Evolutionary conservation across 768 basidiomycete species (phyloP), one percentile per base, ranked within the genome.

Genomic region (Gelatoporia subvermispora): DNA sequence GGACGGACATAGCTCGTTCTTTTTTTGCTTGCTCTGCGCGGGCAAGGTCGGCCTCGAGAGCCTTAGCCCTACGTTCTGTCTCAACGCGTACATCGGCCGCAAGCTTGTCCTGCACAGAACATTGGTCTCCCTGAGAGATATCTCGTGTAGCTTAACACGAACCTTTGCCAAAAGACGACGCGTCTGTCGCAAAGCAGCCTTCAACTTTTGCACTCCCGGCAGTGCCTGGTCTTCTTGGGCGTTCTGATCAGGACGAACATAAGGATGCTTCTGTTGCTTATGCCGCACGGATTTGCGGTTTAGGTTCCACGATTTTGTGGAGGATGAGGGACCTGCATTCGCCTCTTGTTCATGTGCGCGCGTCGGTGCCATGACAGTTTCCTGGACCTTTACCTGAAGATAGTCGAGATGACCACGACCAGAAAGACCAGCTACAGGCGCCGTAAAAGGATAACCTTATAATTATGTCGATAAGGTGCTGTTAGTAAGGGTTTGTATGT

Each of bases 201-300:
- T 97, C 54, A 95, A 69, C 67, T 92, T 96, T 57, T 87, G 87
- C 5, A 93, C 77, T 15, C 93, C 92, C 2, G 84, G 85, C 4
- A 72, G 44, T 2, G 60, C 65, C 7, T 5, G 37, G 7, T 16
- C 15, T n/a, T 20, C 37, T 38, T 8, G n/a, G 7, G 15, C 16
- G 5, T n/a, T 16, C 16, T 38, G 37, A n/a, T 13, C 28, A 5
- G 28, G 28, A 13, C 28, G 28, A 31, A 13, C 5, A 13, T 31
- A 31, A 7, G 28, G 28, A 13, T 31, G 28, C 13, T 7, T 31
- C 13, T 31, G 28, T 5, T 5, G 13, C 28, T 31, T 31, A 13
- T 31, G 28, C 28, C 28, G 28, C 7, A 31, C 28, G 13, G 28
- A 7, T 13, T 31, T 31, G 7, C 28, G 28, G 7, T 31, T n/a